A percentile compares a stretch with the other conserved stretches of the same genome.
phyloP scores from a whole-genome alignment of 1,284 basidiomycete genomes.

The Tetrapyrgos nigripes region DNA sequence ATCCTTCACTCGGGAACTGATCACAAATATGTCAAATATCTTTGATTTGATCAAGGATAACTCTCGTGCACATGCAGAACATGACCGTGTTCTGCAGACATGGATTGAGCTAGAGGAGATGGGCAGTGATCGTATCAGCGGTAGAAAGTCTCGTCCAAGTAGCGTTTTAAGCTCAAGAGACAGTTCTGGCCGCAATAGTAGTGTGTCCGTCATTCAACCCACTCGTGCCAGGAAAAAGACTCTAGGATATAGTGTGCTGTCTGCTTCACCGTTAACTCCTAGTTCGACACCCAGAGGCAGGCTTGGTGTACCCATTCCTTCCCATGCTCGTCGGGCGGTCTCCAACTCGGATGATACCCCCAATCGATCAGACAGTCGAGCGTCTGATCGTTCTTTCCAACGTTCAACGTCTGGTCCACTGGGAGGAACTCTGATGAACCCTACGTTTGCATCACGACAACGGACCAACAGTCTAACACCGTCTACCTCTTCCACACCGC shows the following conservation, averaged over 20 bases:
- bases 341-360: conserved; percentile 48
- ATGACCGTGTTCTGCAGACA: conserved; percentile 70
- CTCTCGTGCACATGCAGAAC: conserved; percentile 61
- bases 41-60: conserved; percentile 57
- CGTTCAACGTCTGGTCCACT: conserved; percentile 63
- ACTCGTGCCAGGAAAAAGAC: conserved; percentile 37
- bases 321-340: conserved; percentile 50
- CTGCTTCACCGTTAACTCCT: conserved; percentile 28
- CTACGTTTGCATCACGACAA: conserved; percentile 84
- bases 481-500: conserved; percentile 36
- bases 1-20: conserved; percentile 58
- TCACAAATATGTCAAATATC: conserved; percentile 52
- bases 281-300: conserved; percentile 36
- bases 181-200: conserved; percentile 62
- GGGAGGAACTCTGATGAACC: conserved; percentile 52
- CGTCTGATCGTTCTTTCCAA: conserved; percentile 52
- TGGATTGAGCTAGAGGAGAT: conserved; percentile 83
- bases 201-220: conserved; percentile 45
- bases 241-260: conserved; percentile 57
- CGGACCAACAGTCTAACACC: conserved; percentile 66
- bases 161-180: conserved; percentile 65
- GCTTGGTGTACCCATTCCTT: conserved; percentile 49
- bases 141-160: conserved; percentile 65
- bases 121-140: conserved; percentile 68
- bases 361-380: conserved; percentile 38